Evolutionary conservation across 352 stramenopile species (phyloP).

Genomic region (Phytophthora agathidicida): DNA sequence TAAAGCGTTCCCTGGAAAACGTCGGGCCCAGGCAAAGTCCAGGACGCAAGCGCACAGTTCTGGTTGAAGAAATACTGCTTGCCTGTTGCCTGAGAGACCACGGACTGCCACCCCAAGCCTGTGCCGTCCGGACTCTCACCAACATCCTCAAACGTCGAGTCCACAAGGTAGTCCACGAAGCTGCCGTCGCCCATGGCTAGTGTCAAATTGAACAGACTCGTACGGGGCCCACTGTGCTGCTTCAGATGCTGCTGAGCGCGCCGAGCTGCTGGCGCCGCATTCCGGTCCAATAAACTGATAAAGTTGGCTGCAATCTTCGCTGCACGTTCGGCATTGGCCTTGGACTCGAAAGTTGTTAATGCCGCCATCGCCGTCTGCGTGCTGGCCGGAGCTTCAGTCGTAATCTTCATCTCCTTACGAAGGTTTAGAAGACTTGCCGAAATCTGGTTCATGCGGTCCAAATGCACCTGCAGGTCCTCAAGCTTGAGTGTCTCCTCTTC

Average conservation of each 20-base stretch:
- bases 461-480: constrained; percentile 68
- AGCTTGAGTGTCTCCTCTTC: constrained; percentile 58
- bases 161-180: constrained; percentile 67
- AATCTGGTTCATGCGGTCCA: constrained; percentile 81
- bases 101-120: constrained; percentile 61
- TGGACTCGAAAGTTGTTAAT: constrained; percentile 57
- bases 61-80: constrained; percentile 89
- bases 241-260: constrained; percentile 41
- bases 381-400: constrained; percentile 39
- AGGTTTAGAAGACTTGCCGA: constrained; percentile 57
- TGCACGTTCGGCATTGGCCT: constrained; percentile 61
- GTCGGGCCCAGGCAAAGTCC: constrained; percentile 72
- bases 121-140: constrained; percentile 45
- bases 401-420: constrained; percentile 52
- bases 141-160: constrained; percentile 70
- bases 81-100: constrained; percentile 73
- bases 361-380: constrained; percentile 58
- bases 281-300: constrained; percentile 50
- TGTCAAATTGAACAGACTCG: constrained; percentile 59
- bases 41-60: constrained; percentile 73
- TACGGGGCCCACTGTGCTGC: constrained; percentile 22
- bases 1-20: constrained; percentile 63
- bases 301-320: constrained; percentile 66
- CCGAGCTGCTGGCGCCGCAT: constrained; percentile 34
- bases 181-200: constrained; percentile 69